These are phyloP conservation scores for Filobasidium uniguttulatum DNA, from an alignment of 1,284 basidiomycete genomes.

Conservation along the genomic window DNA sequence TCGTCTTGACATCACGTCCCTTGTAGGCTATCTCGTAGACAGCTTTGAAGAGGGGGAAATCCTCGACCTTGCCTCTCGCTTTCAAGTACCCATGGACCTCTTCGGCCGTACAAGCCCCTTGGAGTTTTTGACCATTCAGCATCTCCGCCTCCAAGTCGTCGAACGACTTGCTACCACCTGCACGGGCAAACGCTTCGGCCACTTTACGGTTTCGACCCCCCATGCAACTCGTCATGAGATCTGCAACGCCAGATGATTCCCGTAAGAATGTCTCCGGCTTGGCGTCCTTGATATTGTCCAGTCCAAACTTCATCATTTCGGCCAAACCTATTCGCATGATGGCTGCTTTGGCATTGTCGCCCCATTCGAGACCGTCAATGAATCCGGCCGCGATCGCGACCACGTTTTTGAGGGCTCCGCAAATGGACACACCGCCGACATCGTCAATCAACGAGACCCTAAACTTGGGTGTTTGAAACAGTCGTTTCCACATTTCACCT, in stretches of 20 bases:
- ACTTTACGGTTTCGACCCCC: slow-evolving; percentile 44
- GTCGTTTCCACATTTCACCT: slow-evolving; percentile 39
- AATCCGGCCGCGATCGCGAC: slow-evolving; percentile 47
- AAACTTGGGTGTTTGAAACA: slow-evolving; percentile 40
- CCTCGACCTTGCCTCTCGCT: slow-evolving; percentile 38
- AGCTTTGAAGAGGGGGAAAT: slow-evolving; percentile 44
- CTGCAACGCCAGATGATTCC: slow-evolving; percentile 45
- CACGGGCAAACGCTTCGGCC: slow-evolving; percentile 42
- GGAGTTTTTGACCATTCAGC: slow-evolving; percentile 45
- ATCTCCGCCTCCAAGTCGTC: slow-evolving; percentile 44
- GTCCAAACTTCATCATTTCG: slow-evolving; percentile 41
- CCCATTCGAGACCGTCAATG: slow-evolving; percentile 44
- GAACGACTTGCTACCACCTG: slow-evolving; percentile 43
- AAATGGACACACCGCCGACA: slow-evolving; percentile 45
- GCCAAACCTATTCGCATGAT: slow-evolving; percentile 45
- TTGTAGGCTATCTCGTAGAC: slow-evolving; percentile 39
- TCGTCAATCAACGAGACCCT: slow-evolving; percentile 44
- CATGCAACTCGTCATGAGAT: slow-evolving; percentile 47
- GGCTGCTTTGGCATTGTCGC: slow-evolving; percentile 47
- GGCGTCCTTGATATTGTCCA: slow-evolving; percentile 44
- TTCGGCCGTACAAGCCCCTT: slow-evolving; percentile 41
- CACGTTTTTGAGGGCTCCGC: slow-evolving; percentile 46
- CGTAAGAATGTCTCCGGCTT: slow-evolving; percentile 43
- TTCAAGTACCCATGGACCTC: slow-evolving; percentile 43
- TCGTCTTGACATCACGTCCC: slow-evolving; percentile 32